Evolutionary conservation across 371 early-diverging fungal genomes (phyloP), one percentile per base, ranked within the genome.

Genomic region (Zychaea mexicana): DNA sequence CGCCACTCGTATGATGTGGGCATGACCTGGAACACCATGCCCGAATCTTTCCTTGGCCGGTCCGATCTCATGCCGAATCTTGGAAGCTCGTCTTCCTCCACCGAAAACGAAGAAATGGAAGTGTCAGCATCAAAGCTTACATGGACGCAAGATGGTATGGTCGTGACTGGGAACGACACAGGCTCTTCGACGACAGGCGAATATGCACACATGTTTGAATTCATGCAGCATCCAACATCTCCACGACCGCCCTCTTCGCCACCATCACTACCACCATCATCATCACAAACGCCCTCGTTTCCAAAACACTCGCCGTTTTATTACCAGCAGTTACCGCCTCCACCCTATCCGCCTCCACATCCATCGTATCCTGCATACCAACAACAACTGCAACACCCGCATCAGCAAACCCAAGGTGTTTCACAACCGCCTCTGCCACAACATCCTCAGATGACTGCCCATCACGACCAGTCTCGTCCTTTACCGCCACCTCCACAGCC

Each of bases 1-100:
- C 70, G 81, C 9, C 70, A 81, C 54, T 81, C 81, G 9, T 78
- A 78, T 52, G 78, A 78, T 67, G 71, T 74, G 1, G 74, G 62
- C 62, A 78, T 78, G 74, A 65, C 65, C 26, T 81, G 81, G 81
- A 66, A 74, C 22, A 70, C 73, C 1, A 75, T 78, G 74, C 76
- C 76, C 13, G 69, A 71, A 45, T 59, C 74, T 0, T 77, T 77
- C 31, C 45, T 72, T 28, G 74, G 72, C 22, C 61, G 78, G 36
- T 57, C 68, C n/a, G 68, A 67, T 57, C 66, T 70, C 12, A 32
- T 68, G 22, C 60, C 57, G 52, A 30, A 67, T 65, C n/a, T 60
- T 53, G 45, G 33, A 47, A 49, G 49, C n/a, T 60, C 64, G 47
- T 17, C 65, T n/a, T 52, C 66, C 27, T 38, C 56, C 30, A 38